Percentiles rank a stretch among this genome's conserved stretches.
Evolutionary conservation across 495 filamentous ascomycete species (phyloP).

Genomic region (Penicillium herquei): DNA sequence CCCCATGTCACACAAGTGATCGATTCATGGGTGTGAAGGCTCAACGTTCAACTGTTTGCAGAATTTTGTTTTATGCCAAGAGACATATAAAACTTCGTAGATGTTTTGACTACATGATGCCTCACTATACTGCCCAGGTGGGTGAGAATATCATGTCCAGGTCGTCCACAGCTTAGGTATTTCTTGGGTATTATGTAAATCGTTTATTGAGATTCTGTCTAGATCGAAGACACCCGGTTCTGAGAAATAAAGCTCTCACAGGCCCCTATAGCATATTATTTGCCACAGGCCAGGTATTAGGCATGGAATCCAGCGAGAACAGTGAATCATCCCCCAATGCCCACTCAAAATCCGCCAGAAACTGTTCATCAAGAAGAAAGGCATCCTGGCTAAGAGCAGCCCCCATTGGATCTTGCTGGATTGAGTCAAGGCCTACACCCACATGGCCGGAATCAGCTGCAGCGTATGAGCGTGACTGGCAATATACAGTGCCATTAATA

Average conservation of each 20-base stretch:
- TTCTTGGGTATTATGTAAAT: too few species aligned
- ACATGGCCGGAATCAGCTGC: conserved; percentile 6
- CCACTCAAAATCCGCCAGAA: conserved; percentile 41
- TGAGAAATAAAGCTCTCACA: neutral
- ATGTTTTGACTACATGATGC: too few species aligned
- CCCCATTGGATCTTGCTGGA: neutral
- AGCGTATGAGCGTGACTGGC: conserved; percentile 2
- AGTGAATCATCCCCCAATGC: conserved; percentile 33
- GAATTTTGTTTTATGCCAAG: too few species aligned
- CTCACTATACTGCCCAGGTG: too few species aligned
- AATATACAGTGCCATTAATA: conserved; percentile 15
- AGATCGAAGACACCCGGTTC: neutral
- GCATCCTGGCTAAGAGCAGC: conserved; percentile 19
- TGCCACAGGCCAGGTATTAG: conserved; percentile 14
- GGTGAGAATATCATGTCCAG: too few species aligned
- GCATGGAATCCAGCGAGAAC: conserved; percentile 24
- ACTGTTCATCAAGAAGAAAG: conserved; percentile 36
- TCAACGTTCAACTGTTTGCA: too few species aligned
- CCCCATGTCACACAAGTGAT: too few species aligned
- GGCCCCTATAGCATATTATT: neutral
- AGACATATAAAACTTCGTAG: too few species aligned
- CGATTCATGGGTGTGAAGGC: too few species aligned
- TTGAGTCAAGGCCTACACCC: conserved; percentile 14
- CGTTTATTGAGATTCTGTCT: neutral
- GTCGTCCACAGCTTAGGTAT: too few species aligned